Percentiles rank a stretch among this genome's conserved stretches.
Conservation (phyloP, 176 grass and related monocot genomes). For the Avena eriantha region DNA sequence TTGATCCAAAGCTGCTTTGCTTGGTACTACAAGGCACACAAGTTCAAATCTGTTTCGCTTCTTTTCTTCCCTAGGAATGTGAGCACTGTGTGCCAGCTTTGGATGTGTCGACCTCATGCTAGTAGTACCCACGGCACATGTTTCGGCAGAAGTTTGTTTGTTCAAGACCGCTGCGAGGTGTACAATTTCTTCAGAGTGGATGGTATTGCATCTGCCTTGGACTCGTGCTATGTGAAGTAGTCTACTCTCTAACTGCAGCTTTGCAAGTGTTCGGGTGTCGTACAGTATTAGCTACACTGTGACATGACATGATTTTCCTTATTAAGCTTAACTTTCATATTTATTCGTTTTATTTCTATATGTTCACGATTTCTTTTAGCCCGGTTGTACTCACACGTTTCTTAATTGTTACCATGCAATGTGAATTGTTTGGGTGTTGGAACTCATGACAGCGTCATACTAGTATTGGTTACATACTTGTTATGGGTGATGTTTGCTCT, state of each 20-base stretch:
- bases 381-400: too few relatives aligned
- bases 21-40: conserved; percentile 29
- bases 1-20: conserved; percentile 52
- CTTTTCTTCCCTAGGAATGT: conserved; percentile 2
- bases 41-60: conserved; percentile 18
- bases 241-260: neutral
- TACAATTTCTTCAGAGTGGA: neutral
- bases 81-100: conserved; percentile 30
- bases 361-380: too few relatives aligned
- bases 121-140: conserved; percentile 5
- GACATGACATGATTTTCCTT: too few relatives aligned
- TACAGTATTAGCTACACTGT: neutral
- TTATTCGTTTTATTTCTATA: too few relatives aligned
- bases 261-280: too few relatives aligned
- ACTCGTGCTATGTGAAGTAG: neutral
- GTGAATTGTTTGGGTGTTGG: too few relatives aligned
- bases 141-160: neutral
- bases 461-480: too few relatives aligned
- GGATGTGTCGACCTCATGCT: conserved; percentile 28
- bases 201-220: conserved; percentile 5
- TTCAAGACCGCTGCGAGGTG: neutral
- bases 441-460: neutral
- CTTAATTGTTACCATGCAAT: too few relatives aligned
- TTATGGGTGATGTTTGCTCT: neutral
- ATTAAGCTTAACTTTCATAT: neutral